These are phyloP conservation scores for Hyphopichia homilentoma DNA, from an alignment of 805 yeast genomes.

Conservation along the genomic window DNA sequence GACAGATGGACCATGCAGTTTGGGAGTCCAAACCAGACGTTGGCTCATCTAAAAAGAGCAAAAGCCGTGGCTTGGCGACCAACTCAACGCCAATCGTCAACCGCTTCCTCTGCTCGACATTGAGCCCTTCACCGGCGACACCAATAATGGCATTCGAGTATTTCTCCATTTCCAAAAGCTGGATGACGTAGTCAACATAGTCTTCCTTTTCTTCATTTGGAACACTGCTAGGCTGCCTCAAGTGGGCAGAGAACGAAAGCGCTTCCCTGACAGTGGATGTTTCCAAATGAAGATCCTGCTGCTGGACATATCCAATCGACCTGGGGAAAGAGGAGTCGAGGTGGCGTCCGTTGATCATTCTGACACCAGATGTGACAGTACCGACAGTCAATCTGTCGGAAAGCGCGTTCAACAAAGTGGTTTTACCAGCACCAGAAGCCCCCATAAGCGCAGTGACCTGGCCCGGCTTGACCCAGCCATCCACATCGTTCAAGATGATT, in stretches of 20 bases:
- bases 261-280: slow-evolving; percentile 30
- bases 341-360: slow-evolving; percentile 32
- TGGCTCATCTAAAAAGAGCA: slow-evolving; percentile 32
- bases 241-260: slow-evolving; percentile 21
- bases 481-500: slow-evolving; percentile 59
- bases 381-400: slow-evolving; percentile 19
- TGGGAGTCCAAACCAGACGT: slow-evolving; percentile 38
- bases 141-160: slow-evolving; percentile 32
- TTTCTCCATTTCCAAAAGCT: slow-evolving; percentile 20
- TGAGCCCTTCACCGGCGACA: slow-evolving; percentile 32
- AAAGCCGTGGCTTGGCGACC: slow-evolving; percentile 25
- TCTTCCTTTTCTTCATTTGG: slow-evolving; percentile 18
- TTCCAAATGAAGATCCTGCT: slow-evolving; percentile 31
- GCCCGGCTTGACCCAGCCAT: slow-evolving; percentile 84
- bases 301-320: slow-evolving; percentile 32
- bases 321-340: slow-evolving; percentile 26
- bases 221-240: slow-evolving; percentile 22
- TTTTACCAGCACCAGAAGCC: slow-evolving; percentile 46
- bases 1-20: slow-evolving; percentile 35
- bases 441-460: slow-evolving; percentile 74
- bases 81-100: slow-evolving; percentile 30
- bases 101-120: slow-evolving; percentile 33
- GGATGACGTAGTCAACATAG: slow-evolving; percentile 22
- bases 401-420: slow-evolving; percentile 41
- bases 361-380: slow-evolving; percentile 23